A percentile compares a stretch with the other conserved stretches of the same genome.
phyloP scores from a whole-genome alignment of 768 basidiomycete species.

The Exsudoporus frostii region DNA sequence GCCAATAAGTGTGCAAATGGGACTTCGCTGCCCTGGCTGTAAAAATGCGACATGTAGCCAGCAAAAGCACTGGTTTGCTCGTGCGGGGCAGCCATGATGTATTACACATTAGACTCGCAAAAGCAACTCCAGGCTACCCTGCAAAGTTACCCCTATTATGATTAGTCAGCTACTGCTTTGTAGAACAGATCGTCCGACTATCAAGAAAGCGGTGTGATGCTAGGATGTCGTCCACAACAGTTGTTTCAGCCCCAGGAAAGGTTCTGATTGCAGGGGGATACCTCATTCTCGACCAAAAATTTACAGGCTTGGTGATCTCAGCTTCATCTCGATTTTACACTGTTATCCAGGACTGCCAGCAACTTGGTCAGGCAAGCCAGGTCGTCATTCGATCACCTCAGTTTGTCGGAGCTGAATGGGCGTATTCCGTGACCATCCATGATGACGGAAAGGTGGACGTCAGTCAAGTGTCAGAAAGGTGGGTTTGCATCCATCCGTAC shows the following conservation, averaged over 20 bases:
- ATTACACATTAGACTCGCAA: conserved; percentile 1
- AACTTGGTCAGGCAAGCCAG: conserved; percentile 30
- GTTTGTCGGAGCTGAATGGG: conserved; percentile 80
- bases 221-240: conserved; percentile 51
- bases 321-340: conserved; percentile 95
- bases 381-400: conserved; percentile 88
- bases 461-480: conserved; percentile 23
- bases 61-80: conserved; percentile 87
- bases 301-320: conserved; percentile 85
- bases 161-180: conserved; percentile 27
- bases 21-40: conserved; percentile 91
- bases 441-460: conserved; percentile 31
- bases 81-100: conserved; percentile 55
- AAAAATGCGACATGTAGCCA: conserved; percentile 82
- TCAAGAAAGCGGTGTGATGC: background rate
- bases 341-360: conserved; percentile 44
- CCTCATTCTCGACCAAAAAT: conserved; percentile 86
- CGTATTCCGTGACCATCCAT: conserved; percentile 50
- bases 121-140: too few relatives aligned
- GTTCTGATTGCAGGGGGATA: conserved; percentile 95
- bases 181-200: background rate
- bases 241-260: conserved; percentile 92
- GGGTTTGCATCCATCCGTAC: background rate
- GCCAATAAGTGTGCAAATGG: conserved; percentile 74
- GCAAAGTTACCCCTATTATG: background rate